Percentiles rank a stretch among this genome's conserved stretches.
Conservation (phyloP, 768 basidiomycete species). For the Lentinula sp. region DNA sequence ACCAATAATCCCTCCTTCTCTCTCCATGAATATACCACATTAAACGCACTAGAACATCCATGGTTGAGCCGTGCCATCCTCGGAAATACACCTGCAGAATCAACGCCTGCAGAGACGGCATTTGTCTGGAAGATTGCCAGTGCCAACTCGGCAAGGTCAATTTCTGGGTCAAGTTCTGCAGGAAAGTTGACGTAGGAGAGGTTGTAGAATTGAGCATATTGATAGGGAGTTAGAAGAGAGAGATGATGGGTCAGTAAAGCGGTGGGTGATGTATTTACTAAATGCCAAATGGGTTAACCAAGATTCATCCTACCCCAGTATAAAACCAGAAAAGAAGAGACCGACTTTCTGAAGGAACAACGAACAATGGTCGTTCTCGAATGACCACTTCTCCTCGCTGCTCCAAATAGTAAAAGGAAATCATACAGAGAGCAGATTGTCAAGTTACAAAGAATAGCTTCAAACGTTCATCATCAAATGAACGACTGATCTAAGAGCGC, state of each 20-base stretch:
- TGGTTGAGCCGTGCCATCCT: slow-evolving; percentile 63
- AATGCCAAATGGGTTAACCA: background rate
- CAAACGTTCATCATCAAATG: background rate
- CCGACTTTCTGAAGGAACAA: slow-evolving; percentile 45
- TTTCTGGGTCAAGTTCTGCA: slow-evolving; percentile 26
- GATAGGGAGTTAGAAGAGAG: slow-evolving; percentile 20
- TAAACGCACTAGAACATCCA: slow-evolving; percentile 63
- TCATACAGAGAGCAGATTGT: slow-evolving; percentile 4
- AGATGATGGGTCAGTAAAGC: slow-evolving; percentile 33
- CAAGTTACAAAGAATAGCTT: slow-evolving; percentile 4
- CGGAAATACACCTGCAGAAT: slow-evolving; percentile 59
- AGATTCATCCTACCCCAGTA: background rate
- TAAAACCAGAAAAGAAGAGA: background rate
- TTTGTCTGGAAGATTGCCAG: slow-evolving; percentile 67
- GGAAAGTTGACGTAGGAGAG: slow-evolving; percentile 55
- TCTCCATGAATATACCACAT: slow-evolving; percentile 58
- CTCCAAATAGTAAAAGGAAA: background rate
- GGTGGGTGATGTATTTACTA: slow-evolving; percentile 41
- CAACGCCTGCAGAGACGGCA: slow-evolving; percentile 46
- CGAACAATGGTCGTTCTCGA: slow-evolving; percentile 48
- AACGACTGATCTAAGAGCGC: background rate
- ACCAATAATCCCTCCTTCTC: slow-evolving; percentile 40
- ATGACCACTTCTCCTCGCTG: slow-evolving; percentile 58
- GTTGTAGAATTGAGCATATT: slow-evolving; percentile 40
- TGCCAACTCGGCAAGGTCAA: slow-evolving; percentile 38